These are phyloP conservation scores for Didymella glomerata DNA, from an alignment of 2,329 filamentous ascomycete genomes.

Conservation along the genomic window DNA sequence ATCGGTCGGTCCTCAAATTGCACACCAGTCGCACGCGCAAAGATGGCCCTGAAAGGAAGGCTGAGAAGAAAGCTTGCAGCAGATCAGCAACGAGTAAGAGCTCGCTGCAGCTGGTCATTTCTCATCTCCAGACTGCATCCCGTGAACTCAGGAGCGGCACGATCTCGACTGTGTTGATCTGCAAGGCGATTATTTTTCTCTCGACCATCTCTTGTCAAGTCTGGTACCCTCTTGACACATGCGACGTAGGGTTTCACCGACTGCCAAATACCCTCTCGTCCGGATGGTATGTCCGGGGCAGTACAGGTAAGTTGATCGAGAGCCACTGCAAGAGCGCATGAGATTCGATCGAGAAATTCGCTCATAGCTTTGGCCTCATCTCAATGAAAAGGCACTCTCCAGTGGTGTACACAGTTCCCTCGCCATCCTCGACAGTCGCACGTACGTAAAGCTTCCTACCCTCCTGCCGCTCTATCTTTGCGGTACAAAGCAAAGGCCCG, in stretches of 20 bases:
- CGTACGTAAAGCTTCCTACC: slow-evolving; percentile 64
- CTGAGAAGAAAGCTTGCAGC: background rate
- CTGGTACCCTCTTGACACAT: background rate
- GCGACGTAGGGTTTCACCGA: background rate
- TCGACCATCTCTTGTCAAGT: background rate
- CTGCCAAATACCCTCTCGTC: background rate
- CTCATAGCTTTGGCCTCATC: slow-evolving; percentile 36
- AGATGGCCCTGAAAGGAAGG: background rate
- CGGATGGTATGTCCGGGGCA: background rate
- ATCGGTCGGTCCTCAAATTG: slow-evolving; percentile 3
- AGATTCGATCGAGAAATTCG: slow-evolving; percentile 2
- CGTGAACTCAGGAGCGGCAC: background rate
- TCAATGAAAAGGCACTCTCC: slow-evolving; percentile 64
- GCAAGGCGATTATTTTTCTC: background rate
- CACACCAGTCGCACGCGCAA: slow-evolving; percentile 4
- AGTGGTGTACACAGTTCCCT: slow-evolving; percentile 59
- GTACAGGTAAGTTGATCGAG: slow-evolving; percentile 4
- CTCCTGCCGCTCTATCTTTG: slow-evolving; percentile 57
- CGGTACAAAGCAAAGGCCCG: slow-evolving; percentile 58
- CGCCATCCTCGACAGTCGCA: slow-evolving; percentile 60
- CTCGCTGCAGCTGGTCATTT: slow-evolving; percentile 3
- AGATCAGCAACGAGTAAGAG: background rate
- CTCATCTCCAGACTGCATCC: background rate
- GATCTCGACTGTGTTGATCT: background rate
- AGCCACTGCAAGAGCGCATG: background rate